Evolutionary conservation across 208 protist species (phyloP).

Genomic region (Angomonas ambiguus): DNA sequence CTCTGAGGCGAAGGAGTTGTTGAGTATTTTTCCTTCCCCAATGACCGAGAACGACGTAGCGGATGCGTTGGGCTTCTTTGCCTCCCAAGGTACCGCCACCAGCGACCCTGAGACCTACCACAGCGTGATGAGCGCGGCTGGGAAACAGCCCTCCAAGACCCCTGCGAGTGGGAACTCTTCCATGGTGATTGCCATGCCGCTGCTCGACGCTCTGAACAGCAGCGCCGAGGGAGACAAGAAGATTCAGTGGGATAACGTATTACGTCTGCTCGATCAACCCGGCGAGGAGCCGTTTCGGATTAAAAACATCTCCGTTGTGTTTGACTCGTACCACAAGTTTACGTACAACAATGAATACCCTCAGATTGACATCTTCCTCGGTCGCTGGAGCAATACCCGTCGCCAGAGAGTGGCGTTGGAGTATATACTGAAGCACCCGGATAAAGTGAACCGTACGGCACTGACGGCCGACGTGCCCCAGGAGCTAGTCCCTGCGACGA

Average conservation of each 20-base stretch:
- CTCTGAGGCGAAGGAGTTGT: constrained; percentile 71
- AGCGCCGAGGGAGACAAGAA: constrained; percentile 18
- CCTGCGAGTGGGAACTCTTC: constrained; percentile 42
- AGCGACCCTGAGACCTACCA: constrained; percentile 75
- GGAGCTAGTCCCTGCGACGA: constrained; percentile 45
- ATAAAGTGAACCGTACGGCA: constrained; percentile 68
- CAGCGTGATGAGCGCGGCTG: constrained; percentile 60
- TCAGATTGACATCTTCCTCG: constrained; percentile 70
- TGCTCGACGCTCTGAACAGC: constrained; percentile 66
- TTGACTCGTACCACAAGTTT: constrained; percentile 83
- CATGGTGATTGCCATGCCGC: constrained; percentile 67
- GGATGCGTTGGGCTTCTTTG: constrained; percentile 82
- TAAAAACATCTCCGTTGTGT: constrained; percentile 82
- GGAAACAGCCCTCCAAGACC: constrained; percentile 46
- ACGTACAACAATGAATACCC: constrained; percentile 66
- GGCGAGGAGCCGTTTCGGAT: constrained; percentile 49
- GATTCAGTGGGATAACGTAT: constrained; percentile 74
- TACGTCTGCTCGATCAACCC: constrained; percentile 71
- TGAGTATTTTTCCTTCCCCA: constrained; percentile 67
- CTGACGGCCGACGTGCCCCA: constrained; percentile 45
- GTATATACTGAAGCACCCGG: constrained; percentile 81
- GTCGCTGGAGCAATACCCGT: constrained; percentile 66
- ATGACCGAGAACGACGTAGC: constrained; percentile 81
- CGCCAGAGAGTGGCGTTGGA: constrained; percentile 71
- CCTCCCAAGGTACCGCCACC: constrained; percentile 55